Percentiles rank a stretch among this genome's conserved stretches.
Conservation (phyloP, 805 yeast species). For the Lachancea waltii region DNA sequence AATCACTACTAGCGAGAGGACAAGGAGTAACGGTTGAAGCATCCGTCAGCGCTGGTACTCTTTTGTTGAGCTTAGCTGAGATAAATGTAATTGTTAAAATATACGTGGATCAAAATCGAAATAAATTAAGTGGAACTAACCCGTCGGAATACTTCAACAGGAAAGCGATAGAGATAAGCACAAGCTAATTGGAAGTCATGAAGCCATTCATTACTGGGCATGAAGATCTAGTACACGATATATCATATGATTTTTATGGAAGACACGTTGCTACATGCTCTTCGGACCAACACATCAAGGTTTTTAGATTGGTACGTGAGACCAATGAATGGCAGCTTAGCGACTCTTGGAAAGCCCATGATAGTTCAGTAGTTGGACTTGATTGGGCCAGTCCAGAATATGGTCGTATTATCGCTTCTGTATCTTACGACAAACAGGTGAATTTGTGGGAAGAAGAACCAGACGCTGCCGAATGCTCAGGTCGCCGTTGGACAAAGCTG, state of each 20-base stretch:
- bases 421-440: conserved; percentile 84
- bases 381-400: conserved; percentile 95
- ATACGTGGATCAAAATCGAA: too few relatives aligned
- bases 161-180: background rate
- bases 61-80: background rate
- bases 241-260: conserved; percentile 90
- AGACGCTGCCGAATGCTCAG: conserved; percentile 68
- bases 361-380: conserved; percentile 72
- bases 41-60: background rate
- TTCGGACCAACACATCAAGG: conserved; percentile 88
- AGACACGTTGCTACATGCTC: conserved; percentile 89
- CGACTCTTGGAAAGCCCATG: conserved; percentile 95
- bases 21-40: conserved; percentile 1
- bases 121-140: too few relatives aligned
- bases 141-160: too few relatives aligned
- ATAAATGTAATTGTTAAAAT: too few relatives aligned
- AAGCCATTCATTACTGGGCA: conserved; percentile 85
- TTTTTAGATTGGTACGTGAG: conserved; percentile 66
- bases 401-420: conserved; percentile 79
- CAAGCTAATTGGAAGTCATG: conserved; percentile 26
- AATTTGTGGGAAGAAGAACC: conserved; percentile 88
- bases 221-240: conserved; percentile 86
- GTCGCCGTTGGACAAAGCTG: conserved; percentile 73
- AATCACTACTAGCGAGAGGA: conserved; percentile 7
- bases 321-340: conserved; percentile 73